Percentiles rank a stretch among this genome's conserved stretches.
Conservation (phyloP, 257 asterid genomes). For the Euphrasia confusa region DNA sequence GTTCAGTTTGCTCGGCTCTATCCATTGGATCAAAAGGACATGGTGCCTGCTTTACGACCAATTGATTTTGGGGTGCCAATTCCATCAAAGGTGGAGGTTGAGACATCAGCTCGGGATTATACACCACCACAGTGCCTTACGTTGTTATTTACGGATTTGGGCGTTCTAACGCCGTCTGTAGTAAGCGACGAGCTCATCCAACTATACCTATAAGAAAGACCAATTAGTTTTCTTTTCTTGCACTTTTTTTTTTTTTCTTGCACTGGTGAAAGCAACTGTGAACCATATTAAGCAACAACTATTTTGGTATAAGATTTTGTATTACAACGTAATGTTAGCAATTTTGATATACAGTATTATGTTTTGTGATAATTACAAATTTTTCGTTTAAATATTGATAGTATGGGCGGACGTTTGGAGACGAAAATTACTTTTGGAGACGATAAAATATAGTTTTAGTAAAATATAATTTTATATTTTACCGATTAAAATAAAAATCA, state of each 20-base stretch:
- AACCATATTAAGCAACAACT: no score
- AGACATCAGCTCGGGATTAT: conserved; percentile 90
- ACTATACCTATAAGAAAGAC: conserved; percentile 46
- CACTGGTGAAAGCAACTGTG: not conserved
- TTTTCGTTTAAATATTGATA: no score
- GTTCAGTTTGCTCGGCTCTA: conserved; percentile 89
- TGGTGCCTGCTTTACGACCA: conserved; percentile 85
- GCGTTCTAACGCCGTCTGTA: conserved; percentile 87
- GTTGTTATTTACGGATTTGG: conserved; percentile 78
- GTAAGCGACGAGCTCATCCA: conserved; percentile 90
- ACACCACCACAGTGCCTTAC: conserved; percentile 90
- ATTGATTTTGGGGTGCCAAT: conserved; percentile 93
- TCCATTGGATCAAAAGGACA: conserved; percentile 86
- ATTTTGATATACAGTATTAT: no score
- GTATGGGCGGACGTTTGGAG: no score
- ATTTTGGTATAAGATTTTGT: no score
- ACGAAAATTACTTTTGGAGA: no score
- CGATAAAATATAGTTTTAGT: no score
- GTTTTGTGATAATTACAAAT: no score
- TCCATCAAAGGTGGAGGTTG: conserved; percentile 88
- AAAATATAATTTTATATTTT: no score
- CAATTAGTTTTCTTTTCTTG: not conserved
- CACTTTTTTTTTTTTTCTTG: not conserved
- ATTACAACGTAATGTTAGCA: no score
- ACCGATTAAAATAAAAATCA: no score